Evolutionary conservation across 192 early-diverging fungal species (phyloP).

Genomic region (Mortierella hygrophila): DNA sequence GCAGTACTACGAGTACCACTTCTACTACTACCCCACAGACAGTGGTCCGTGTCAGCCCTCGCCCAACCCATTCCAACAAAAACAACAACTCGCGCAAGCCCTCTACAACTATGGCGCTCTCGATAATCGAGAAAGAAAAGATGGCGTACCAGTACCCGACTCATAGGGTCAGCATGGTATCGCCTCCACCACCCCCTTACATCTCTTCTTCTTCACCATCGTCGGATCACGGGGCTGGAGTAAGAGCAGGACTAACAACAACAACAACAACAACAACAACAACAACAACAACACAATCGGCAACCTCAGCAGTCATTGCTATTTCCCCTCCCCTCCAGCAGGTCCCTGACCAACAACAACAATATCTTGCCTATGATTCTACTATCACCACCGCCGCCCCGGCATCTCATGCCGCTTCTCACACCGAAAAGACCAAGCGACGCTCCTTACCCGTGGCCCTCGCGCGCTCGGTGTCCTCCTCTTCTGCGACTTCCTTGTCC

Average conservation of each 20-base stretch:
- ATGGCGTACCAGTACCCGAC: constrained; percentile 7
- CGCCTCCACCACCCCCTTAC: constrained; percentile 49
- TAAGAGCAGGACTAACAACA: not conserved
- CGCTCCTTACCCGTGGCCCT: constrained; percentile 23
- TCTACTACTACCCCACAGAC: not conserved
- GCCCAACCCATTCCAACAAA: not conserved
- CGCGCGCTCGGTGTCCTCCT: not conserved
- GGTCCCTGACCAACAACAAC: not conserved
- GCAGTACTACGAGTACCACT: not conserved
- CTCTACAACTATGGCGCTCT: constrained; percentile 22
- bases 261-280: not conserved
- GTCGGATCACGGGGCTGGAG: constrained; percentile 35
- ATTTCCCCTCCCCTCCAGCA: not conserved
- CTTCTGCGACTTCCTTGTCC: not conserved
- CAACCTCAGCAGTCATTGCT: constrained; percentile 1
- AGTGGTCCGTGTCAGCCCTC: not conserved
- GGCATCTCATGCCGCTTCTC: not conserved
- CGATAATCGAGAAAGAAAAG: constrained; percentile 45
- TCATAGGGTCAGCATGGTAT: constrained; percentile 15
- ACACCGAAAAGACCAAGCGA: constrained; percentile 6
- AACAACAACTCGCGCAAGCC: constrained; percentile 8
- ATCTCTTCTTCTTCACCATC: not conserved
- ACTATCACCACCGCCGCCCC: constrained; percentile 4
- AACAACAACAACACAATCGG: not conserved
- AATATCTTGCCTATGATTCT: not conserved